Evolutionary conservation across 2,329 filamentous ascomycete genomes (phyloP), one percentile per base, ranked within the genome.

Genomic region (Botrytis porri): DNA sequence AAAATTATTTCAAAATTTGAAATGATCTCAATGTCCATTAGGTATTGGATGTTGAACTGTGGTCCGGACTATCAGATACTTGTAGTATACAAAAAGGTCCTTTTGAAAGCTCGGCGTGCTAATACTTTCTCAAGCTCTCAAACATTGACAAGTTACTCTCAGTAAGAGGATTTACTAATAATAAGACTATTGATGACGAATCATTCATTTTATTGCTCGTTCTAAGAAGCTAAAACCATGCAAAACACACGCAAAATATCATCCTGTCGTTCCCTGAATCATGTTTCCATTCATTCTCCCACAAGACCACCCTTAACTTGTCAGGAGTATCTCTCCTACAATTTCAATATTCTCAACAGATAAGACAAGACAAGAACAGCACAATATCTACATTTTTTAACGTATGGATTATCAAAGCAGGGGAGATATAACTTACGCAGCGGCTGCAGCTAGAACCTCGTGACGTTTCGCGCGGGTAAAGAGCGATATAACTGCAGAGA

Each of bases 401-500:
- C 14, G 41, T 37, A 18, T 48, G 43, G 60, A 29, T 22, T 39
- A n/a, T 29, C 29, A 29, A 9, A 48, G 48, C 8, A 20, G 70
- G 14, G 2, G 3, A 32, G 43, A n/a, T 59, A 61, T 51, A 45
- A 74, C 75, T 51, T 74, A 78, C 77, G 69, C 77, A 39, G 77
- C 76, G 10, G 77, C 73, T 7, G 74, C 66, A 45, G 69, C 75
- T 8, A 79, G 51, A 9, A 77, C 72, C 48, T 79, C 77, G 57
- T 78, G 77, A 3, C 77, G 71, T 37, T 75, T 77, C 0, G 77
- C 77, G 63, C 71, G 65, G 0, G 77, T 79, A 32, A 77, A 78
- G 6, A 76, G 59, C 1, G 75, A 74, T 25, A 78, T 29, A 1
- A 74, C 70, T 7, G 22, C 66, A 4, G 76, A 75, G 67, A 78